phyloP scores from a whole-genome alignment of 768 basidiomycete genomes.

The Tylopilus subfusipes region DNA sequence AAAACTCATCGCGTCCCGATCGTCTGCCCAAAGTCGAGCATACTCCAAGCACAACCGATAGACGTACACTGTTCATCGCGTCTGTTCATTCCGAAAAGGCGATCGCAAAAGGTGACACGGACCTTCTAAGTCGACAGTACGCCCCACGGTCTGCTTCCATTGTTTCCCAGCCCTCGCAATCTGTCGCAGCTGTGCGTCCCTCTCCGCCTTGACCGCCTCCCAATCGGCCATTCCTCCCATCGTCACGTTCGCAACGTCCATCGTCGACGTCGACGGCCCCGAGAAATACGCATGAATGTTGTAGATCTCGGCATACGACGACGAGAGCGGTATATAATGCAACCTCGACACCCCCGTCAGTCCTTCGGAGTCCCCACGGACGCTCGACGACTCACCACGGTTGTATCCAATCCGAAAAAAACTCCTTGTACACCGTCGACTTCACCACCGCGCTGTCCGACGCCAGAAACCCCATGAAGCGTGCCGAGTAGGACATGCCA shows the following conservation, averaged over 20 bases:
- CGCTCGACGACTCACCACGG: conserved; percentile 59
- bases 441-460: conserved; percentile 91
- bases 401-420: conserved; percentile 86
- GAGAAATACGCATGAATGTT: conserved; percentile 93
- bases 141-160: conserved; percentile 83
- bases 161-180: conserved; percentile 91
- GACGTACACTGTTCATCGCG: conserved; percentile 59
- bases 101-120: conserved; percentile 24
- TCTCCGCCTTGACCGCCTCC: conserved; percentile 44
- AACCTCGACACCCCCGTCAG: conserved; percentile 51
- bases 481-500: conserved; percentile 92
- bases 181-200: conserved; percentile 68
- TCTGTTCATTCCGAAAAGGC: not conserved
- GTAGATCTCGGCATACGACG: conserved; percentile 87
- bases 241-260: conserved; percentile 52
- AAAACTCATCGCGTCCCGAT: conserved; percentile 67
- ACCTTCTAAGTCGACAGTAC: conserved; percentile 93
- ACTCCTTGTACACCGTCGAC: conserved; percentile 88
- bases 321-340: conserved; percentile 90
- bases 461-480: conserved; percentile 80
- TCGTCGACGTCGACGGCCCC: conserved; percentile 63
- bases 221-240: conserved; percentile 27
- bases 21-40: conserved; percentile 79
- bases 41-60: conserved; percentile 88
- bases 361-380: not conserved